Percentiles rank a stretch among this genome's conserved stretches.
Conservation (phyloP, 1,284 basidiomycete genomes). For the Blastosporella zonata region DNA sequence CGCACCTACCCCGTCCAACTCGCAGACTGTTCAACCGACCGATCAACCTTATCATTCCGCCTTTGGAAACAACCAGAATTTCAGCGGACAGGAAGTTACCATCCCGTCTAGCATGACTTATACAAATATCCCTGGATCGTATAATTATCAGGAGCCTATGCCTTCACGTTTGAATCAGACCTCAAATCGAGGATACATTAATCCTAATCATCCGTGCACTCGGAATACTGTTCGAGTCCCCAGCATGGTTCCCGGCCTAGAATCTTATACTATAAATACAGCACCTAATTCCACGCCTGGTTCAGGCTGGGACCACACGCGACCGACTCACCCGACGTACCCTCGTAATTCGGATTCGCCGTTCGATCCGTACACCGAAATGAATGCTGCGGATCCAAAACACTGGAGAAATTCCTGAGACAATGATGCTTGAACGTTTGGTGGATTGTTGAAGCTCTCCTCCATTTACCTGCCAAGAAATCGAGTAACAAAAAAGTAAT, state of each 20-base stretch:
- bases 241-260: neutral
- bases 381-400: neutral
- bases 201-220: neutral
- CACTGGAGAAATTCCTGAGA: neutral
- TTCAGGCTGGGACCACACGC: neutral
- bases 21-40: neutral
- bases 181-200: neutral
- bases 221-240: neutral
- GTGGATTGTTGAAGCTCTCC: too few species aligned
- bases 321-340: neutral
- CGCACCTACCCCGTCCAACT: neutral
- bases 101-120: neutral
- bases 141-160: neutral
- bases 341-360: neutral
- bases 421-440: too few species aligned
- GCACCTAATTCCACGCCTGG: neutral
- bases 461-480: too few species aligned
- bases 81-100: neutral
- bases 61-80: neutral
- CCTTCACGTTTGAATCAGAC: neutral
- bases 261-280: neutral
- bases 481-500: neutral
- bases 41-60: neutral
- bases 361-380: neutral
- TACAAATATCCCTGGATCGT: neutral